Percentiles rank a stretch among this genome's conserved stretches.
Evolutionary conservation across 1,139 yeast species (phyloP).

Genomic region (Ogataea hybrid): DNA sequence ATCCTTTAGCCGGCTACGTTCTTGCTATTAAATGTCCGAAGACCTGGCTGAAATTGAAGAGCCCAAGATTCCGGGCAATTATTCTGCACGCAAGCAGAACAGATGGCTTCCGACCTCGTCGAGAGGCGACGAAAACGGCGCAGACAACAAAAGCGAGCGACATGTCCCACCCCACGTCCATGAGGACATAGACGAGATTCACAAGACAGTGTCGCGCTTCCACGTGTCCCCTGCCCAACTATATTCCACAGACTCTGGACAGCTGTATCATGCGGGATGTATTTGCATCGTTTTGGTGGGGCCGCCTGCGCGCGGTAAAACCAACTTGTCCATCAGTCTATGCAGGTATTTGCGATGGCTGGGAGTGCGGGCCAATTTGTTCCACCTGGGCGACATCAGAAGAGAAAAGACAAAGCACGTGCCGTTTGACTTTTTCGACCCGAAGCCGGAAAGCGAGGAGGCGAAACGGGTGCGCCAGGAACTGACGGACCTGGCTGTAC

Average conservation of each 20-base stretch:
- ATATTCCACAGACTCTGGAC: conserved; percentile 86
- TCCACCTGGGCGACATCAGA: conserved; percentile 91
- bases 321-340: conserved; percentile 86
- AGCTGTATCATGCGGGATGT: conserved; percentile 93
- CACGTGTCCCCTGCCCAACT: conserved; percentile 80
- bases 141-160: conserved; percentile 7
- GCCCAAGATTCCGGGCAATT: conserved; percentile 43
- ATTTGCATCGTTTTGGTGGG: conserved; percentile 89
- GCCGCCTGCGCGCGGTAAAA: conserved; percentile 94
- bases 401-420: conserved; percentile 56
- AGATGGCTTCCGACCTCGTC: conserved; percentile 38
- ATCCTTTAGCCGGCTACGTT: neutral
- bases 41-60: conserved; percentile 35
- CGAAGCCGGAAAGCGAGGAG: conserved; percentile 52
- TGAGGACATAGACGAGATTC: conserved; percentile 49
- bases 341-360: conserved; percentile 92
- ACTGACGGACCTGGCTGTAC: conserved; percentile 62
- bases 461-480: conserved; percentile 56
- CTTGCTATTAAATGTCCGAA: conserved; percentile 7
- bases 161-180: conserved; percentile 8
- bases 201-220: conserved; percentile 47
- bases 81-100: conserved; percentile 47
- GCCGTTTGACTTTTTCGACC: conserved; percentile 70
- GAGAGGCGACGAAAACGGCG: neutral
- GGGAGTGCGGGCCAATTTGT: conserved; percentile 89